A percentile compares a stretch with the other conserved stretches of the same genome.
Conservation (phyloP, 2,329 filamentous ascomycete species). For the Aspergillus brunneoviolaceus region DNA sequence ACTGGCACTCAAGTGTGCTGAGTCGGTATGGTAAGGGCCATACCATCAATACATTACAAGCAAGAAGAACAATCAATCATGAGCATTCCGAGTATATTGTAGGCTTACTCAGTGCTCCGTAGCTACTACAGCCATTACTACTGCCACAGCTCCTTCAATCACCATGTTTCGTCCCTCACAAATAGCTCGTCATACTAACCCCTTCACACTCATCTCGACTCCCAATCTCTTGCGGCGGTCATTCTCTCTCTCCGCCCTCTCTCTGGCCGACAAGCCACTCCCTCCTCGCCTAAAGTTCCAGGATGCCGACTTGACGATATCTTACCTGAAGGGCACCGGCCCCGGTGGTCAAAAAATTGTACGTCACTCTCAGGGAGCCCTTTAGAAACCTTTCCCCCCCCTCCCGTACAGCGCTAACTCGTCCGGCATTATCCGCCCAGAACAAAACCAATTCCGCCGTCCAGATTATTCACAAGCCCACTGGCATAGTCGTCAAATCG, state of each 20-base stretch:
- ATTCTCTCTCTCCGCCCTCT: constrained; percentile 26
- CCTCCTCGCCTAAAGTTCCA: constrained; percentile 74
- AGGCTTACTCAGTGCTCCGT: too few relatives aligned
- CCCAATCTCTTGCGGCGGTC: constrained; percentile 1
- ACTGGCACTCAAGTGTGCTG: too few relatives aligned
- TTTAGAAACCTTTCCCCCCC: too few relatives aligned
- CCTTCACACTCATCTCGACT: not conserved
- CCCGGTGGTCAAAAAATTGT: constrained; percentile 96
- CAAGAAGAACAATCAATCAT: too few relatives aligned
- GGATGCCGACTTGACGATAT: constrained; percentile 77
- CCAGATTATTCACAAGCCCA: constrained; percentile 85
- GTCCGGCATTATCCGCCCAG: constrained; percentile 32
- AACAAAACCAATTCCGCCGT: constrained; percentile 98
- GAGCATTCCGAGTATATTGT: too few relatives aligned
- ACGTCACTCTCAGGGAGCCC: constrained; percentile 21
- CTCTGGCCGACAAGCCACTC: constrained; percentile 56
- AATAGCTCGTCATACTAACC: constrained; percentile 2
- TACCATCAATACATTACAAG: too few relatives aligned
- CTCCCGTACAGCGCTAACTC: not conserved
- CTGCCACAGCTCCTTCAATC: not conserved
- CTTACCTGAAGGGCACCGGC: constrained; percentile 85
- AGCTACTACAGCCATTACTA: not conserved
- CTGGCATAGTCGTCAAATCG: constrained; percentile 89
- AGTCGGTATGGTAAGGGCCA: too few relatives aligned
- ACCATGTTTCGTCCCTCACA: constrained; percentile 12